Conservation (phyloP, 495 filamentous ascomycete genomes). For the Lophiotrema nucula region DNA sequence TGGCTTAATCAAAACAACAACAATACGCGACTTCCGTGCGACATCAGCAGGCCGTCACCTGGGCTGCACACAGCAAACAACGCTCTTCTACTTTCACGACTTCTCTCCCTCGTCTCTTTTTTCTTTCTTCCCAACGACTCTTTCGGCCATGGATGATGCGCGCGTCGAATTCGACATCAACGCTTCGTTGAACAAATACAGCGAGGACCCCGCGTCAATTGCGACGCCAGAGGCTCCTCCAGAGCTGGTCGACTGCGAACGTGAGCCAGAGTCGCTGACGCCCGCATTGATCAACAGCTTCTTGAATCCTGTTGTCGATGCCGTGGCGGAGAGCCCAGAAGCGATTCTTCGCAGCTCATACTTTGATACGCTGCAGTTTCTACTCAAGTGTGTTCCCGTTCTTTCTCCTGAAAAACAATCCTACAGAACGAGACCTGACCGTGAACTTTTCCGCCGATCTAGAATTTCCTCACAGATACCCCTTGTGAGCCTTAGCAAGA, state of each 20-base stretch:
- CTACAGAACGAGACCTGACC: constrained; percentile 47
- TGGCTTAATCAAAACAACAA: constrained; percentile 24
- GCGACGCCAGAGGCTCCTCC: constrained; percentile 84
- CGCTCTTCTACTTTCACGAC: too few relatives aligned
- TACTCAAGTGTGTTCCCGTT: constrained; percentile 88
- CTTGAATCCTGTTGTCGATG: constrained; percentile 90
- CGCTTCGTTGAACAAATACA: constrained; percentile 89
- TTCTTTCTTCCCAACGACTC: constrained; percentile 42
- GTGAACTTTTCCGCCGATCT: constrained; percentile 65
- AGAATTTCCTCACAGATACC: constrained; percentile 85
- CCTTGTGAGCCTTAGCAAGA: constrained; percentile 78
- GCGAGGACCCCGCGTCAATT: constrained; percentile 81
- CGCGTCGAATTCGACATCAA: constrained; percentile 87
- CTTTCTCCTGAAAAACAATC: constrained; percentile 51
- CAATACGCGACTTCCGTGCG: constrained; percentile 3
- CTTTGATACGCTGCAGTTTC: constrained; percentile 91
- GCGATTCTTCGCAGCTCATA: constrained; percentile 71
- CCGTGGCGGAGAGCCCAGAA: constrained; percentile 86
- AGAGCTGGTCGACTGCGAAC: constrained; percentile 85
- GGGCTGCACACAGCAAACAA: too few relatives aligned
- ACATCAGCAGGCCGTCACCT: too few relatives aligned
- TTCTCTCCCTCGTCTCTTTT: constrained; percentile 14
- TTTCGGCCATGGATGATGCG: constrained; percentile 65
- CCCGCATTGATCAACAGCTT: constrained; percentile 74
- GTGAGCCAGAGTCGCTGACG: constrained; percentile 80